phyloP scores from a whole-genome alignment of 257 asterid genomes.

The Rehmannia glutinosa region DNA sequence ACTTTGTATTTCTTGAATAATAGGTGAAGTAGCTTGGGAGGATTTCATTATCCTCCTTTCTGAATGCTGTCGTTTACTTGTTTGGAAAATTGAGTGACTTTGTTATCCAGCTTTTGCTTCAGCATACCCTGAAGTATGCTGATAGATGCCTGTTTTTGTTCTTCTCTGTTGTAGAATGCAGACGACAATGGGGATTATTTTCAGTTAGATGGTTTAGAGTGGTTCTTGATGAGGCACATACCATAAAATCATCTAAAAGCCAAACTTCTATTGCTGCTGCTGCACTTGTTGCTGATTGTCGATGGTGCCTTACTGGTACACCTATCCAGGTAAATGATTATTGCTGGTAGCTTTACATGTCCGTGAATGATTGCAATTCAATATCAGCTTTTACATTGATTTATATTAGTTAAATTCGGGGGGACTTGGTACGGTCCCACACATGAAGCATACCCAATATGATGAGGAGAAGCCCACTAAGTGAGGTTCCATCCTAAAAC shows the following conservation, averaged over 20 bases:
- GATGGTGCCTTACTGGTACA: constrained; percentile 99
- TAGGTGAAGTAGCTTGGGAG: no score
- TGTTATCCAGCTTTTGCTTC: constrained; percentile 10
- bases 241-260: constrained; percentile 94
- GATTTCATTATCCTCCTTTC: not conserved
- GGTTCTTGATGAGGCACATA: constrained; percentile 95
- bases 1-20: constrained; percentile 20
- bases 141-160: not conserved
- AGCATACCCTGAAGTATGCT: not conserved
- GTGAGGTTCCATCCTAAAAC: no score
- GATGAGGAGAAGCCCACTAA: no score
- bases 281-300: constrained; percentile 77
- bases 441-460: no score
- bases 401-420: no score
- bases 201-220: constrained; percentile 91
- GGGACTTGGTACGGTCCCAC: no score
- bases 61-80: not conserved
- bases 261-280: constrained; percentile 88
- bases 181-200: constrained; percentile 79
- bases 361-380: not conserved
- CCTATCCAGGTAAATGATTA: constrained; percentile 78
- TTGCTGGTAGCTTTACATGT: not conserved
- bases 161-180: constrained; percentile 44
- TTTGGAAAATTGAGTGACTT: not conserved
- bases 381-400: not conserved